phyloP scores from a whole-genome alignment of 495 filamentous ascomycete species.

The Aspergillus taichungensis region DNA sequence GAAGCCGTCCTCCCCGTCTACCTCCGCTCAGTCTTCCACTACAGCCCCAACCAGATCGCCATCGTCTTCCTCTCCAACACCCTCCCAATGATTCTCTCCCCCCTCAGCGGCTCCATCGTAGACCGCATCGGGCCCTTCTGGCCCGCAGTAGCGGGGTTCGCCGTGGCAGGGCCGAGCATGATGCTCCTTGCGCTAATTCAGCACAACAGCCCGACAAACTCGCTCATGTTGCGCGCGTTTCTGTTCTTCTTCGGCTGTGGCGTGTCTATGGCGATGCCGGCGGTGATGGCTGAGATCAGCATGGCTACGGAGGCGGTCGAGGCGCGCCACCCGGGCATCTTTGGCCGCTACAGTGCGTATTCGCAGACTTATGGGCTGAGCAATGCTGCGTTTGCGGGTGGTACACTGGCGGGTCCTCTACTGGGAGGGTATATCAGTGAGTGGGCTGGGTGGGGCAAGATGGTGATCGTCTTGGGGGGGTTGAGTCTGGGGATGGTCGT shows the following conservation, averaged over 20 bases:
- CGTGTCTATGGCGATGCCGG: background rate
- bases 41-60: background rate
- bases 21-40: background rate
- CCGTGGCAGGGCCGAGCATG: background rate
- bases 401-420: constrained; percentile 2
- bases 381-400: constrained; percentile 3
- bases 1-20: background rate
- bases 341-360: background rate
- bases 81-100: background rate
- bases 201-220: background rate
- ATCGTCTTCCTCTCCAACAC: background rate
- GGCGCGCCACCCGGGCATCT: background rate
- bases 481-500: background rate
- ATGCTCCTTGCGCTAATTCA: background rate
- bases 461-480: background rate
- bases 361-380: constrained; percentile 1
- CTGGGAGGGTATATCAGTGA: constrained; percentile 3
- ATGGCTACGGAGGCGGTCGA: constrained; percentile 1
- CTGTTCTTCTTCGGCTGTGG: background rate
- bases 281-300: constrained; percentile 3
- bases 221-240: background rate
- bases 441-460: constrained; percentile 1
- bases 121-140: background rate
- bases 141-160: background rate
- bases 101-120: background rate